Evolutionary conservation across 495 filamentous ascomycete species (phyloP).

Genomic region (Trichocladium antarcticum): DNA sequence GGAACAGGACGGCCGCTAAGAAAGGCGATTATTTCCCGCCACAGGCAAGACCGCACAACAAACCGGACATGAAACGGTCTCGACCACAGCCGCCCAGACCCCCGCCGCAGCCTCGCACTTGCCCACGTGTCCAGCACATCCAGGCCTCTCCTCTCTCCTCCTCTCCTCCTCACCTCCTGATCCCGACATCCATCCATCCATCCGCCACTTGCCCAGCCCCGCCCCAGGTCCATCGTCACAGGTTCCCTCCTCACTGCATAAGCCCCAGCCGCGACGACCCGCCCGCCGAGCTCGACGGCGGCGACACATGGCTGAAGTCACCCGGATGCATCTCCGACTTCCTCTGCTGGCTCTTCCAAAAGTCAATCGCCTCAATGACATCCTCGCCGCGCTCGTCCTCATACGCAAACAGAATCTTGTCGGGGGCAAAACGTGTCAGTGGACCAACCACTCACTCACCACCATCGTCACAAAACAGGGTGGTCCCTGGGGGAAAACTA

Average conservation of each 20-base stretch:
- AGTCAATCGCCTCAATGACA: constrained; percentile 89
- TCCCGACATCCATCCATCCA: too few species aligned
- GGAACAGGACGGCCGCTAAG: too few species aligned
- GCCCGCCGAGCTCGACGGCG: constrained; percentile 2
- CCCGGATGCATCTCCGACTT: constrained; percentile 27
- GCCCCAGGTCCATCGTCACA: too few species aligned
- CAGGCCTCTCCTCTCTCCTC: background rate
- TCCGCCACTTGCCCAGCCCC: too few species aligned
- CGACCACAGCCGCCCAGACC: too few species aligned
- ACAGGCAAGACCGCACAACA: too few species aligned
- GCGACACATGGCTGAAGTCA: background rate
- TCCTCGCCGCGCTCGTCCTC: constrained; percentile 94
- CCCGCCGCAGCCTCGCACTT: too few species aligned
- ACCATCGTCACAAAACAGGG: background rate
- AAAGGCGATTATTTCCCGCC: too few species aligned
- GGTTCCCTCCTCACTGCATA: background rate
- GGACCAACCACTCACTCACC: too few species aligned
- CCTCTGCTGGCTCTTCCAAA: constrained; percentile 60
- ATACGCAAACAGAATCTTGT: constrained; percentile 85
- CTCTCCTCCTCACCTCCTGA: background rate
- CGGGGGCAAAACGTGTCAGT: too few species aligned
- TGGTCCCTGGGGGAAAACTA: constrained; percentile 26
- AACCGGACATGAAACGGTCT: too few species aligned
- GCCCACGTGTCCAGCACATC: background rate
- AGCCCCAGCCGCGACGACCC: background rate